Conservation (phyloP, 768 basidiomycete genomes). For the Lactifluus pinguis region DNA sequence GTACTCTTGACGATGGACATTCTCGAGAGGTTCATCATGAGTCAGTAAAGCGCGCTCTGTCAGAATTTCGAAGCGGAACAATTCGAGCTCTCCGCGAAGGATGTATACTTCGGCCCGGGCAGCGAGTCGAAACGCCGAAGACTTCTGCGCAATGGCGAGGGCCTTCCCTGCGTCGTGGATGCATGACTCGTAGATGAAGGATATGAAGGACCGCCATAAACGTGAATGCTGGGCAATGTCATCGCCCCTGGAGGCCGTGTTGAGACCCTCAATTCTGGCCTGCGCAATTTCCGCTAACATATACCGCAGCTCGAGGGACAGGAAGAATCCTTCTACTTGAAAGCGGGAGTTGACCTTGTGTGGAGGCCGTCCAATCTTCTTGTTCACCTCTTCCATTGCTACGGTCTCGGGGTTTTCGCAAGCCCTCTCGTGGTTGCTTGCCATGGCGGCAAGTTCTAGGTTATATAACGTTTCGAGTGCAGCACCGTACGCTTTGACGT, state of each 20-base stretch:
- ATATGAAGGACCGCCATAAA: constrained; percentile 18
- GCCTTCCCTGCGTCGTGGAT: constrained; percentile 22
- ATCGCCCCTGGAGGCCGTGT: background rate
- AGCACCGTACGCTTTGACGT: constrained; percentile 26
- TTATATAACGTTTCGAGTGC: constrained; percentile 26
- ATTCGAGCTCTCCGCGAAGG: constrained; percentile 23
- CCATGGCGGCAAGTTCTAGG: constrained; percentile 21
- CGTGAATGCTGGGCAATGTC: constrained; percentile 6
- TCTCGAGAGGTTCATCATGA: background rate
- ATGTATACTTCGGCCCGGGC: constrained; percentile 18
- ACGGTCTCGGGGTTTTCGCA: constrained; percentile 20
- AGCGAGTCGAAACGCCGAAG: constrained; percentile 22
- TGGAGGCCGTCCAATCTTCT: constrained; percentile 26
- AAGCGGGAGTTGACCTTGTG: constrained; percentile 28
- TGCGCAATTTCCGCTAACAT: constrained; percentile 25
- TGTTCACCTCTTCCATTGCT: constrained; percentile 23
- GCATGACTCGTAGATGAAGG: constrained; percentile 23
- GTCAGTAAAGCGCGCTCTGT: constrained; percentile 3
- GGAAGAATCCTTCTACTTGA: constrained; percentile 27
- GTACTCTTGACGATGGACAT: background rate
- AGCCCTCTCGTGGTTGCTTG: constrained; percentile 11
- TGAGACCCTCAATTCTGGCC: constrained; percentile 16
- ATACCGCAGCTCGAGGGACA: constrained; percentile 29
- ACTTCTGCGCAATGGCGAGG: constrained; percentile 19
- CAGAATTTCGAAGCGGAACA: constrained; percentile 19